These are phyloP conservation scores for Nakaseomyces uthaithaninus DNA, from an alignment of 1,139 yeast genomes.

Conservation along the genomic window DNA sequence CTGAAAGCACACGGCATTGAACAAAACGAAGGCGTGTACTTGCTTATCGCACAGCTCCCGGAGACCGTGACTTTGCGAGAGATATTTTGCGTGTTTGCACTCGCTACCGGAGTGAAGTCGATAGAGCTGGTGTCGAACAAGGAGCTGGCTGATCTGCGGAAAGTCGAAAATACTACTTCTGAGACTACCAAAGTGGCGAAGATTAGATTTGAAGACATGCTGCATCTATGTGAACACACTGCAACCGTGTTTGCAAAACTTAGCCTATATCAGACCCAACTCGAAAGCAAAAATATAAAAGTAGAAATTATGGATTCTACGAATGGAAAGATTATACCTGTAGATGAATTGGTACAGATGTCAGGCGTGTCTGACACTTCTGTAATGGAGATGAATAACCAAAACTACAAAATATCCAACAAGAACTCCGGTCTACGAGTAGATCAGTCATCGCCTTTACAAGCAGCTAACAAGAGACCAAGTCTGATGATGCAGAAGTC, in stretches of 20 bases:
- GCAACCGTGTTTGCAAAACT: not conserved
- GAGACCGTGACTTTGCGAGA: slow-evolving; percentile 65
- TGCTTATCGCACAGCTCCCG: slow-evolving; percentile 50
- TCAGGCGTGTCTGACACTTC: slow-evolving; percentile 30
- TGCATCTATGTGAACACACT: not conserved
- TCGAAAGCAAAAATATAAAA: not conserved
- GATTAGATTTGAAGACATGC: not conserved
- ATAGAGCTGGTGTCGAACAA: not conserved
- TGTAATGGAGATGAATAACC: not conserved
- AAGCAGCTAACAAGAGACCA: slow-evolving; percentile 34
- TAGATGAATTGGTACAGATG: slow-evolving; percentile 54
- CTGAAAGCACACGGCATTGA: not conserved
- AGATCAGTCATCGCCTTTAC: slow-evolving; percentile 4
- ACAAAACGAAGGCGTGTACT: not conserved
- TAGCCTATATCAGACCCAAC: not conserved
- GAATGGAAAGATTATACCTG: slow-evolving; percentile 52
- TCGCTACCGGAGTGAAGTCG: slow-evolving; percentile 69
- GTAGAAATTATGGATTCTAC: not conserved
- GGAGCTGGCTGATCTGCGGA: not conserved
- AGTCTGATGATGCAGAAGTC: slow-evolving; percentile 33
- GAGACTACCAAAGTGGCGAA: not conserved
- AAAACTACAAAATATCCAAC: not conserved
- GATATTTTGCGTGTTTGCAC: slow-evolving; percentile 63
- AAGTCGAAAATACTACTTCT: not conserved
- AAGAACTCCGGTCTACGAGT: not conserved